These are phyloP conservation scores for Elongisporangium prolatum DNA, from an alignment of 352 stramenopile genomes.

Conservation along the genomic window DNA sequence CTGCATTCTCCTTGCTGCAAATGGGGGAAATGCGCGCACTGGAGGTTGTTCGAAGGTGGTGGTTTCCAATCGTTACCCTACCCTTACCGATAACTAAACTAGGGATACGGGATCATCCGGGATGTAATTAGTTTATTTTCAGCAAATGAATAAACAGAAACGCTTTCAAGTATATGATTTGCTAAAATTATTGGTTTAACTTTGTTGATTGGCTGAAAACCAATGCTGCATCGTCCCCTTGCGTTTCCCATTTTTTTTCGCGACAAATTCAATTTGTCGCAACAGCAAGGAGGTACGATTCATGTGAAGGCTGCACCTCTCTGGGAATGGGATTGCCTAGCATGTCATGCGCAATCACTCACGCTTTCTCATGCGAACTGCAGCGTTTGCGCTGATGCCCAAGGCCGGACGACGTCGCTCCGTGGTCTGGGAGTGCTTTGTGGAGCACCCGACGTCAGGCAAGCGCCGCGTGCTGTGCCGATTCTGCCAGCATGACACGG, in stretches of 20 bases:
- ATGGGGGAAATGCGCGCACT: too few species aligned
- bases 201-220: background rate
- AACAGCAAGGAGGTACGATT: background rate
- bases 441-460: constrained; percentile 22
- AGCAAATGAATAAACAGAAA: background rate
- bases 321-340: background rate
- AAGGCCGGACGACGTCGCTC: constrained; percentile 31
- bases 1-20: constrained; percentile 15
- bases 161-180: background rate
- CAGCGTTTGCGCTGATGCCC: constrained; percentile 12
- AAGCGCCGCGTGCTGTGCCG: constrained; percentile 43
- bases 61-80: too few species aligned
- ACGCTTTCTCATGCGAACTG: background rate
- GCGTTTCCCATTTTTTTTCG: background rate
- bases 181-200: background rate
- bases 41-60: too few species aligned
- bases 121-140: too few species aligned
- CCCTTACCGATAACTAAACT: too few species aligned
- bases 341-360: background rate
- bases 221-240: background rate
- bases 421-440: constrained; percentile 41
- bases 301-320: background rate
- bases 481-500: constrained; percentile 39
- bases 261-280: background rate
- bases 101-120: too few species aligned